Evolutionary conservation across 2,329 filamentous ascomycete species (phyloP).

Genomic region (Scedosporium minutisporum): DNA sequence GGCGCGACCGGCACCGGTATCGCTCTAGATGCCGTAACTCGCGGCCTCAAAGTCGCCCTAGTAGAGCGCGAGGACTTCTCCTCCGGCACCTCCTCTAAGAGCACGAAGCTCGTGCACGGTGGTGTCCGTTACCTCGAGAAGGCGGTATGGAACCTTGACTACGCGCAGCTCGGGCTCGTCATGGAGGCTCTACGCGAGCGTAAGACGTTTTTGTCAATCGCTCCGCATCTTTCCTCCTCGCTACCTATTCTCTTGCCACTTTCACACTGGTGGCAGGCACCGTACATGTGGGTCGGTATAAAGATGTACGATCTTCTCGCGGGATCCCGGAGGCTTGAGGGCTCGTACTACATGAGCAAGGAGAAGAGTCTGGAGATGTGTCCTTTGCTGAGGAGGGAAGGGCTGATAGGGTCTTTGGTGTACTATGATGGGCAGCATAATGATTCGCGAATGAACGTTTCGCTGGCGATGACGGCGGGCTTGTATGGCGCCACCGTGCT

Average conservation of each 20-base stretch:
- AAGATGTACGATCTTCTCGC: slow-evolving; percentile 77
- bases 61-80: slow-evolving; percentile 80
- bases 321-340: slow-evolving; percentile 73
- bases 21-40: slow-evolving; percentile 69
- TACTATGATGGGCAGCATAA: slow-evolving; percentile 87
- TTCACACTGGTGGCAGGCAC: slow-evolving; percentile 75
- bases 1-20: slow-evolving; percentile 74
- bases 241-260: slow-evolving; percentile 77
- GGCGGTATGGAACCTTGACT: slow-evolving; percentile 77
- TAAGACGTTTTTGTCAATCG: slow-evolving; percentile 74
- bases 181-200: slow-evolving; percentile 74
- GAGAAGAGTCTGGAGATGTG: slow-evolving; percentile 69
- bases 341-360: slow-evolving; percentile 71
- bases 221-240: slow-evolving; percentile 71
- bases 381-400: slow-evolving; percentile 66
- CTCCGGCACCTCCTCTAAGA: slow-evolving; percentile 74
- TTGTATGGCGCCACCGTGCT: slow-evolving; percentile 72
- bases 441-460: slow-evolving; percentile 80
- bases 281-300: slow-evolving; percentile 60
- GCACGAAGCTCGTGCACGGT: slow-evolving; percentile 78
- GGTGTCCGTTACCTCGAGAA: slow-evolving; percentile 81
- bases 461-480: slow-evolving; percentile 68
- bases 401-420: slow-evolving; percentile 66
- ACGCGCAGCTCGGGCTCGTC: slow-evolving; percentile 71
- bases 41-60: slow-evolving; percentile 69